These are phyloP conservation scores for Endocarpon pusillum DNA, from an alignment of 495 filamentous ascomycete genomes.

Conservation along the genomic window DNA sequence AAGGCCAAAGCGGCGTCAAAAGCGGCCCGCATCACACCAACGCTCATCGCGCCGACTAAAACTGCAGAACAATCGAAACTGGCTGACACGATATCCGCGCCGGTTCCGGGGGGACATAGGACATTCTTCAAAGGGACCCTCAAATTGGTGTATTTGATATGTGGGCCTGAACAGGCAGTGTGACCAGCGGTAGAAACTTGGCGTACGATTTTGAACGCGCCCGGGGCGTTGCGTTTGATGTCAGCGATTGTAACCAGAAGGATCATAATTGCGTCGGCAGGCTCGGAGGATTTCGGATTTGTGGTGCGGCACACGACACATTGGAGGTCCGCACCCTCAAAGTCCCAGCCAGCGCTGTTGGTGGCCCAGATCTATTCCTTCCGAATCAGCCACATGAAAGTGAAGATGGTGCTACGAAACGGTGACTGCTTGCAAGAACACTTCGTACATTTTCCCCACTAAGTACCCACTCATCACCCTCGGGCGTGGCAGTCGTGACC, in stretches of 20 bases:
- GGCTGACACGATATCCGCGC: constrained; percentile 17
- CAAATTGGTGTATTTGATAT: constrained; percentile 29
- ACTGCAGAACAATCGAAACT: constrained; percentile 28
- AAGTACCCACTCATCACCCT: constrained; percentile 35
- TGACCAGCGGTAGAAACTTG: constrained; percentile 27
- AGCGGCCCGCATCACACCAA: constrained; percentile 33
- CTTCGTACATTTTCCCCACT: constrained; percentile 35
- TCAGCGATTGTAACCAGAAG: constrained; percentile 29
- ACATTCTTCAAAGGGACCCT: constrained; percentile 29
- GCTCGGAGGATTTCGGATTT: constrained; percentile 11
- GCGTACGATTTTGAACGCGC: constrained; percentile 23
- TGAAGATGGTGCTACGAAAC: not conserved
- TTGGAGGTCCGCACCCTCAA: constrained; percentile 30
- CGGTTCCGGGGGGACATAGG: constrained; percentile 24
- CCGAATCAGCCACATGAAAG: not conserved
- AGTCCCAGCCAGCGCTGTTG: constrained; percentile 36
- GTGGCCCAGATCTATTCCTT: constrained; percentile 34
- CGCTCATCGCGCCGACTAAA: constrained; percentile 34
- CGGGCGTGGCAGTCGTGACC: constrained; percentile 27
- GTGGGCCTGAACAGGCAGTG: constrained; percentile 27
- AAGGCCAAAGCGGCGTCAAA: constrained; percentile 35
- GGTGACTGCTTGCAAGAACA: not conserved
- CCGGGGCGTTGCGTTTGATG: constrained; percentile 21
- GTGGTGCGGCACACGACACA: constrained; percentile 32
- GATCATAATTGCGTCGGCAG: constrained; percentile 25